Evolutionary conservation across 1,284 basidiomycete genomes (phyloP).

Genomic region (Malassezia globosa): DNA sequence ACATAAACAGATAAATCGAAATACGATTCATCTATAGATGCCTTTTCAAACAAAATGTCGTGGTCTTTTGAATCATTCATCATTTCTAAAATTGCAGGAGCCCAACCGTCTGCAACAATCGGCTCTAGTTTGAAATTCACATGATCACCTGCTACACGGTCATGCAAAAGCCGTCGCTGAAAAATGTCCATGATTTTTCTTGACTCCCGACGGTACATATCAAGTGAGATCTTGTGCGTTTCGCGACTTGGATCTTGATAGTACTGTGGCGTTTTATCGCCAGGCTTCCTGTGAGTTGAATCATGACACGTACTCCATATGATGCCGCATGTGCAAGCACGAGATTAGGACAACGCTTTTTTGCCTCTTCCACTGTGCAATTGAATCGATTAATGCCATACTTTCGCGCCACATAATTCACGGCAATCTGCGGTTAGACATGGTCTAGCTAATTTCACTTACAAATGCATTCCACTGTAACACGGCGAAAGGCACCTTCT

Average conservation of each 20-base stretch:
- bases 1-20: slow-evolving; percentile 44
- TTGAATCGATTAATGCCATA: slow-evolving; percentile 67
- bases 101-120: slow-evolving; percentile 6
- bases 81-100: neutral
- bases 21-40: slow-evolving; percentile 54
- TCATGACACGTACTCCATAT: slow-evolving; percentile 51
- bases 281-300: slow-evolving; percentile 54
- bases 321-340: slow-evolving; percentile 86
- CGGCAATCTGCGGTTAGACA: slow-evolving; percentile 77
- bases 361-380: slow-evolving; percentile 50
- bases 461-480: slow-evolving; percentile 67
- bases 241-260: slow-evolving; percentile 63
- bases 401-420: slow-evolving; percentile 85
- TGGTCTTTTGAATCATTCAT: slow-evolving; percentile 2
- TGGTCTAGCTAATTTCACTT: neutral
- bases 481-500: slow-evolving; percentile 68
- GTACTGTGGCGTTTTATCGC: slow-evolving; percentile 75
- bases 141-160: slow-evolving; percentile 55
- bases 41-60: slow-evolving; percentile 48
- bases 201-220: slow-evolving; percentile 83
- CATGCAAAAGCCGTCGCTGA: slow-evolving; percentile 49
- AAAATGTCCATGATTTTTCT: slow-evolving; percentile 77
- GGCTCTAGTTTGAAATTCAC: slow-evolving; percentile 54
- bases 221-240: slow-evolving; percentile 91
- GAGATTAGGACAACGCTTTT: slow-evolving; percentile 72